Evolutionary conservation across 2,329 filamentous ascomycete species (phyloP).

Genomic region (Amauroascus niger): DNA sequence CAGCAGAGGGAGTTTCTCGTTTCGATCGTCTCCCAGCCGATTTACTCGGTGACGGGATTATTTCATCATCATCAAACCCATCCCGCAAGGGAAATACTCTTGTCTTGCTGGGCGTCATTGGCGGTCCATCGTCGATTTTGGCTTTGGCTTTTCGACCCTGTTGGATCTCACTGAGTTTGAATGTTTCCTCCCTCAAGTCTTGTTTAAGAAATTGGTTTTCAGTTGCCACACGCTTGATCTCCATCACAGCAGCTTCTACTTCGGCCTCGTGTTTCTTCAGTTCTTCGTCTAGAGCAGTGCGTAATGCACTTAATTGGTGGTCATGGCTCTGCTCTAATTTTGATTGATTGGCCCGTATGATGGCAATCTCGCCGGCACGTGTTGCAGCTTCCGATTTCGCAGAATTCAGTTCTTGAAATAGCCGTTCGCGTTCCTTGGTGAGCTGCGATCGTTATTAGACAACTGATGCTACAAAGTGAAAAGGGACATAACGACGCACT

Average conservation of each 20-base stretch:
- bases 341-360: conserved; percentile 49
- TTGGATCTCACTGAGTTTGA: conserved; percentile 37
- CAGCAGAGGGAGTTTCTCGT: conserved; percentile 45
- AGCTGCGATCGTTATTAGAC: conserved; percentile 22
- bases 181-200: conserved; percentile 48
- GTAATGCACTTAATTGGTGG: conserved; percentile 43
- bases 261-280: conserved; percentile 45
- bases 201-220: conserved; percentile 53
- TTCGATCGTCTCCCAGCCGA: conserved; percentile 38
- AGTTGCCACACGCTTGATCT: conserved; percentile 48
- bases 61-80: conserved; percentile 55
- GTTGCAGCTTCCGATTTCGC: conserved; percentile 37
- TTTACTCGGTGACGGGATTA: conserved; percentile 49
- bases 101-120: conserved; percentile 44
- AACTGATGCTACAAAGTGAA: not conserved
- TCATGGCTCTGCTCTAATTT: conserved; percentile 47
- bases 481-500: conserved; percentile 5
- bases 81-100: conserved; percentile 45
- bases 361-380: conserved; percentile 53
- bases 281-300: conserved; percentile 47
- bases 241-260: conserved; percentile 44
- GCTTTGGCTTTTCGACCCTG: conserved; percentile 22
- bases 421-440: conserved; percentile 32
- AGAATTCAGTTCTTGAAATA: conserved; percentile 31
- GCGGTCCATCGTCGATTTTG: conserved; percentile 33